Evolutionary conservation across 805 yeast species (phyloP).

Genomic region (Zygosaccharomyces rouxii): DNA sequence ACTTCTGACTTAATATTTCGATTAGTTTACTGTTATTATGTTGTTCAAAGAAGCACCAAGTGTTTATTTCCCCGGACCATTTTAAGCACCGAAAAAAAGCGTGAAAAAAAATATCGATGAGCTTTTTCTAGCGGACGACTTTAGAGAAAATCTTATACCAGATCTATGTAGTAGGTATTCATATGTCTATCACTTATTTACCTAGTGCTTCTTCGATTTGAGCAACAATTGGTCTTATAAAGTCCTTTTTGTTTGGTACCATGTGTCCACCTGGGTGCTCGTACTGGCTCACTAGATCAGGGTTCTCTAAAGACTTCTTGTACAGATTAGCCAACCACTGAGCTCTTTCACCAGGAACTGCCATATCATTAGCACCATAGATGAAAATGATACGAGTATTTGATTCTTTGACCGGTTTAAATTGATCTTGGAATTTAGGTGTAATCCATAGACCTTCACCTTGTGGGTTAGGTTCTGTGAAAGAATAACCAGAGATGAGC

Average conservation of each 20-base stretch:
- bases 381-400: constrained; percentile 60
- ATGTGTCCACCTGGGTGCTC: constrained; percentile 97
- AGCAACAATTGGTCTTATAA: constrained; percentile 41
- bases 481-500: constrained; percentile 63
- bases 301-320: constrained; percentile 36
- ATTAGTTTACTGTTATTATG: background rate
- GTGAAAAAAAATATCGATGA: background rate
- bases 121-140: background rate
- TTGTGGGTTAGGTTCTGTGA: constrained; percentile 40
- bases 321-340: constrained; percentile 54
- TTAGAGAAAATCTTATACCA: background rate
- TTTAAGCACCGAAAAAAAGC: background rate
- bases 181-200: background rate
- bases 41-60: background rate
- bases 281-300: constrained; percentile 42
- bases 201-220: constrained; percentile 28
- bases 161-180: background rate
- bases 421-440: constrained; percentile 33
- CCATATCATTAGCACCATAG: constrained; percentile 81
- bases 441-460: constrained; percentile 36
- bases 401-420: constrained; percentile 32
- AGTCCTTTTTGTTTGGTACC: constrained; percentile 80
- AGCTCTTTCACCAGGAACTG: constrained; percentile 72
- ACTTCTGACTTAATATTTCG: background rate
- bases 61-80: constrained; percentile 2